Conservation (phyloP, 164 flowering plant genomes). For the Aristolochia contorta region DNA sequence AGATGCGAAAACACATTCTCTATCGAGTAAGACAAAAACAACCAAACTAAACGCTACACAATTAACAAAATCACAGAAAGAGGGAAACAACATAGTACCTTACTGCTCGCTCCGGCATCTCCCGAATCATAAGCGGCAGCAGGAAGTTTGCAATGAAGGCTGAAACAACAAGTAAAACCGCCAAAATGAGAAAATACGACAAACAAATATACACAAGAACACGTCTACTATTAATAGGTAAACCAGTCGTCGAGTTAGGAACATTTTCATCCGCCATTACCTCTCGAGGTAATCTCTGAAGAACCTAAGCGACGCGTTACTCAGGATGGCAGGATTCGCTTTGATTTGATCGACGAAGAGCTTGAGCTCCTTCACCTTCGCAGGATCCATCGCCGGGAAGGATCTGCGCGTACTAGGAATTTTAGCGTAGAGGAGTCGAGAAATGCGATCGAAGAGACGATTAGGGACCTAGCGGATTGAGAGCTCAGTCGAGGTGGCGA, state of each 20-base stretch:
- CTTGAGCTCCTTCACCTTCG: constrained; percentile 55
- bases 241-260: too few species aligned
- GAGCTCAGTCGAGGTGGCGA: not conserved
- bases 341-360: constrained; percentile 66
- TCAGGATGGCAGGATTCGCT: constrained; percentile 63
- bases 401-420: too few species aligned
- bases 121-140: constrained; percentile 23
- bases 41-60: not conserved
- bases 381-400: constrained; percentile 43
- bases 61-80: not conserved
- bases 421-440: not conserved
- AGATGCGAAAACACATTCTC: not conserved
- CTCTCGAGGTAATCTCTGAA: constrained; percentile 88
- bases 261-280: constrained; percentile 10
- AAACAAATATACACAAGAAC: not conserved
- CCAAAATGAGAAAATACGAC: not conserved
- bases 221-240: constrained; percentile 1
- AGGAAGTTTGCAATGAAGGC: constrained; percentile 75
- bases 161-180: constrained; percentile 10
- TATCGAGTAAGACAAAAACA: too few species aligned
- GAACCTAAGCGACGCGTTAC: constrained; percentile 74
- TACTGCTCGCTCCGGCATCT: constrained; percentile 17
- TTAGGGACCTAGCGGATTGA: not conserved
- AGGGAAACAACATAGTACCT: constrained; percentile 24
- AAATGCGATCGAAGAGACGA: not conserved